Evolutionary conservation across 2,329 filamentous ascomycete species (phyloP), one percentile per base, ranked within the genome.

Genomic region (Cephalotrichum gorgonifer): DNA sequence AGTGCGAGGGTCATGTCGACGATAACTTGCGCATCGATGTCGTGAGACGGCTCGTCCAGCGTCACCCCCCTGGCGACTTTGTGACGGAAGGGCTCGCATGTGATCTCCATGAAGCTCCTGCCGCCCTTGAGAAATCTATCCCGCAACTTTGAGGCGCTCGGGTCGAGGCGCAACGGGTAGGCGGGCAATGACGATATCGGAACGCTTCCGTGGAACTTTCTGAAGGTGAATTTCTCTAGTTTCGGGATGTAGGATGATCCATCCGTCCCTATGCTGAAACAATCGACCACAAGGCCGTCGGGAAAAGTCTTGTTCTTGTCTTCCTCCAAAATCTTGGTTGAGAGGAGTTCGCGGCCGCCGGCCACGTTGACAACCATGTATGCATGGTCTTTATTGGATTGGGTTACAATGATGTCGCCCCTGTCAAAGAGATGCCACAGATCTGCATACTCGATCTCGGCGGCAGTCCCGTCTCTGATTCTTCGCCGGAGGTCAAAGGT

Each of bases 341-440:
- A 4, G 3, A 41, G 11, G 6, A 17, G 5, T 3, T 20, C 38
- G 11, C 38, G n/a, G 4, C 38, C 38, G 14, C 38, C 38, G 14
- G 38, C 12, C 11, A 41, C 4, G 38, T 41, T 41, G n/a, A 41
- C 38, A 4, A 41, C 38, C 22, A 17, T 4, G 38, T 17, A 17
- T 4, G 22, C 11, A 4, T 41, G 14, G 1, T 28, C n/a, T 38
- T 25, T 20, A 3, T 22, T 17, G 15, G 23, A 35, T 2, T 35
- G 26, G 1, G 42, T 7, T 4, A 53, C 20, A 5, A 54, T 44
- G 11, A 49, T 14, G 9, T 54, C 54, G 0, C 51, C 52, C 9
- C 43, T 22, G 3, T 49, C 8, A 33, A 54, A 55, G 2, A 54
- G 42, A 41, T 55, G 54, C 52, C 54, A 54, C 12, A 55, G 43